Base-by-base conservation (phyloP, 108 stramenopile genomes). In the Fragilariopsis cylindrus region DNA sequence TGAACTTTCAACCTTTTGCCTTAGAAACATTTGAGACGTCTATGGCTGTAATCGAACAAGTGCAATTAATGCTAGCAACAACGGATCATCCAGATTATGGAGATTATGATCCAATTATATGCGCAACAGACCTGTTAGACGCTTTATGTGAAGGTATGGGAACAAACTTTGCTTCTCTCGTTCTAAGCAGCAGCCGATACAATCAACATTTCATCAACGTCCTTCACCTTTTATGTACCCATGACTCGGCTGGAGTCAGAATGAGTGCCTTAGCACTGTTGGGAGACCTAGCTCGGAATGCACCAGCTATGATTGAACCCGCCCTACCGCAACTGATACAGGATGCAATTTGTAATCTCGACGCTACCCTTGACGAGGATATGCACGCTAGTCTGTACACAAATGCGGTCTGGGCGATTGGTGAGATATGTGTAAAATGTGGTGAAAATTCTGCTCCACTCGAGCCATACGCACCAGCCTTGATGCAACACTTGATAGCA, bases 391-490 rank as follows among this genome's bases (percentile, higher is more conserved):
- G 84, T 58, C 90, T 93, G 12, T 92, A 91, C 75, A 95, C 90
- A 77, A 97, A 97, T 81, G 95, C 95, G 7, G 87, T 94, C 47
- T 97, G 96, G 96, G 92, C 96, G 30, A 77, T 96, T 45, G 96
- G 96, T 13, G 96, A 97, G 83, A 84, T 97, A 5, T 92, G 92
- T 69, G 85, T 92, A 19, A 83, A 89, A 46, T 94, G 91, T 42
- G 85, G 82, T 43, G 84, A 76, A 41, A 90, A 94, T 77, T 63
- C 91, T 5, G 75, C 70, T 19, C 85, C 88, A 3, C 67, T 95
- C 15, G 71, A 71, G 58, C 92, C 91, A 7, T 72, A 87, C 74
- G 90, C 86, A 5, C 45, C 73, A 11, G 57, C 83, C 65, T 71
- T 94, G 18, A 77, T 97, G 53, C 82, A 90, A 57, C 75, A 81